These are phyloP conservation scores for Puya raimondii DNA, from an alignment of 176 grass and related monocot species.

Conservation along the genomic window DNA sequence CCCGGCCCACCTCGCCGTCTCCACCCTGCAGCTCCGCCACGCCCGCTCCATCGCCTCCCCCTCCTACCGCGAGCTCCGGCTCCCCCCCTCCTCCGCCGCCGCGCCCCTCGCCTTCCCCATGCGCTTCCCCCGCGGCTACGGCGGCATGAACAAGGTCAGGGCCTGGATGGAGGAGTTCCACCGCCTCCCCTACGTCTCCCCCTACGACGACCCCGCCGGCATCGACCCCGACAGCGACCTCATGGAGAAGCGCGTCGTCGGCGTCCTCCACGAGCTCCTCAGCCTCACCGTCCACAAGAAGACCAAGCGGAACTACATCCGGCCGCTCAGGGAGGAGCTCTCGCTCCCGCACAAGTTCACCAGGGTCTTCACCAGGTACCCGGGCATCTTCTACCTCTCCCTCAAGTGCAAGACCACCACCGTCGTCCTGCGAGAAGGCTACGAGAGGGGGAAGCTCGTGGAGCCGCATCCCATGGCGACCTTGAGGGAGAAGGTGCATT, in stretches of 20 bases:
- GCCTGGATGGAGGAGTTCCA: slow-evolving; percentile 95
- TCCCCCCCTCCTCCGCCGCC: slow-evolving; percentile 40
- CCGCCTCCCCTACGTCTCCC: slow-evolving; percentile 81
- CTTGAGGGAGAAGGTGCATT: slow-evolving; percentile 70
- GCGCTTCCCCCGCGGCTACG: slow-evolving; percentile 82
- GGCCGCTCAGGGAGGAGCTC: slow-evolving; percentile 68
- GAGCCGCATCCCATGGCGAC: slow-evolving; percentile 44
- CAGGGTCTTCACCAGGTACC: slow-evolving; percentile 74
- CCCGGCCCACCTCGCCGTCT: slow-evolving; percentile 40
- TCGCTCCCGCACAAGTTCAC: slow-evolving; percentile 80
- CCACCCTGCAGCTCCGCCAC: slow-evolving; percentile 56
- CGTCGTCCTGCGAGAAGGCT: slow-evolving; percentile 70
- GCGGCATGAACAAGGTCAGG: slow-evolving; percentile 87
- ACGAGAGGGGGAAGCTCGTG: slow-evolving; percentile 80
- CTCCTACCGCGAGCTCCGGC: slow-evolving; percentile 54
- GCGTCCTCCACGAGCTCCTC: slow-evolving; percentile 76
- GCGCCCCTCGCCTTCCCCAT: slow-evolving; percentile 83
- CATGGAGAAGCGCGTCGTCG: slow-evolving; percentile 88
- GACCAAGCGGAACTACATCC: slow-evolving; percentile 71
- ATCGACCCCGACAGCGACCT: slow-evolving; percentile 84
- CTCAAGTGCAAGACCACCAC: slow-evolving; percentile 87
- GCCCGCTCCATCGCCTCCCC: slow-evolving; percentile 29
- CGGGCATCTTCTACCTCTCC: slow-evolving; percentile 76
- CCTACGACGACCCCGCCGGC: slow-evolving; percentile 64
- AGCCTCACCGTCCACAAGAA: slow-evolving; percentile 86